A percentile compares a stretch with the other conserved stretches of the same genome.
Conservation (phyloP, 2,329 filamentous ascomycete genomes). For the Immersiporthe knoxdaviesiana region DNA sequence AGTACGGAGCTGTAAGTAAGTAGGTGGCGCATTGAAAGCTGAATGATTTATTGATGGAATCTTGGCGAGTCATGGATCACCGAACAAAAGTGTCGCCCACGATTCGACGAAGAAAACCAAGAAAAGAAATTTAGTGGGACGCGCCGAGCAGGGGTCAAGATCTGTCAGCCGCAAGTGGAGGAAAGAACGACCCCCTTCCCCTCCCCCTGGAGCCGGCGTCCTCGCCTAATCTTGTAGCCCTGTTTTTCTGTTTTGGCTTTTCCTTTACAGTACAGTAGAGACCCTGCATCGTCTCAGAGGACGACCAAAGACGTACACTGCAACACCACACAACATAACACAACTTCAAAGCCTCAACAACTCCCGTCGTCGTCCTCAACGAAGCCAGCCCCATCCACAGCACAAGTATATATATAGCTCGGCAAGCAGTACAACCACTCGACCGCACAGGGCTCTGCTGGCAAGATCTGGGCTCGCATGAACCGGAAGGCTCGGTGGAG, state of each 20-base stretch:
- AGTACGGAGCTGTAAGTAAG: too few relatives aligned
- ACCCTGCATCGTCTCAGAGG: conserved; percentile 4
- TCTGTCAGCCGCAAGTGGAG: background rate
- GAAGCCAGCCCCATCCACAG: background rate
- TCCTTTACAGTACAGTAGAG: background rate
- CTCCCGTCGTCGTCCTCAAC: background rate
- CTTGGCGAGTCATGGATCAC: background rate
- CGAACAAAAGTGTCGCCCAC: background rate
- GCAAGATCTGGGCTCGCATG: background rate
- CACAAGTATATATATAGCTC: background rate
- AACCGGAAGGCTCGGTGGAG: conserved; percentile 2
- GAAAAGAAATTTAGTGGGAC: conserved; percentile 1
- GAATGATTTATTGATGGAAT: background rate
- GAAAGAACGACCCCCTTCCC: background rate
- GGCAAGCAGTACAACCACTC: background rate
- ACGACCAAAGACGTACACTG: background rate
- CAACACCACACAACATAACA: background rate
- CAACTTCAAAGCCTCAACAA: background rate
- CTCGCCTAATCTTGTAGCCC: background rate
- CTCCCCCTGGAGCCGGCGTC: background rate
- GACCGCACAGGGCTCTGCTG: background rate
- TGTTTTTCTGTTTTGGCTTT: background rate
- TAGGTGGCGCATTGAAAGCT: background rate
- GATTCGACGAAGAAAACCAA: background rate
- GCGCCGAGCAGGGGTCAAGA: background rate